Conservation (phyloP, 2,329 filamentous ascomycete genomes). For the Aspergillus spinulosporus region DNA sequence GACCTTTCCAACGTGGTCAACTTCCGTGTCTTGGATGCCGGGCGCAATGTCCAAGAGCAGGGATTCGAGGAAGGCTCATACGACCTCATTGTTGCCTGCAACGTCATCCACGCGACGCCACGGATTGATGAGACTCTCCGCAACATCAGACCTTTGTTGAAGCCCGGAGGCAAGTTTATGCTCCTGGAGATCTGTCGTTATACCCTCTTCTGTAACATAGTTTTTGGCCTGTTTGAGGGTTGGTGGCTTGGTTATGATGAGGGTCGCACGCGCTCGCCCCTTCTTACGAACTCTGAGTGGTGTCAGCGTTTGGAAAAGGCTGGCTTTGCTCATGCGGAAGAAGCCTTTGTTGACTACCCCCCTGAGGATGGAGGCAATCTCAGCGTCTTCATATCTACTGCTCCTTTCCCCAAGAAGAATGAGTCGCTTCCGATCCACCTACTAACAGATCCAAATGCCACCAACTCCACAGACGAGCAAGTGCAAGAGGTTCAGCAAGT, state of each 20-base stretch:
- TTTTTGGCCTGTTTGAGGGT: constrained; percentile 7
- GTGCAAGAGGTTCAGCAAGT: background rate
- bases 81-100: constrained; percentile 12
- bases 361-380: constrained; percentile 10
- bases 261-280: background rate
- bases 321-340: constrained; percentile 2
- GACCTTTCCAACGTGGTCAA: constrained; percentile 9
- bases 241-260: constrained; percentile 12
- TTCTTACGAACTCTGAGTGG: constrained; percentile 3
- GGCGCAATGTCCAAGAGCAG: constrained; percentile 3
- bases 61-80: constrained; percentile 10
- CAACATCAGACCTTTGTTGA: constrained; percentile 7
- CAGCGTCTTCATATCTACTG: constrained; percentile 4
- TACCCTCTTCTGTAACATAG: background rate
- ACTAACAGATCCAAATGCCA: background rate
- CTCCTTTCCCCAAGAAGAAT: background rate
- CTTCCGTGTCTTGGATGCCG: constrained; percentile 7
- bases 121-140: constrained; percentile 8
- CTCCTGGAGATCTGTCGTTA: constrained; percentile 9
- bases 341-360: constrained; percentile 5
- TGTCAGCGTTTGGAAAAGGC: background rate
- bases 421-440: constrained; percentile 3
- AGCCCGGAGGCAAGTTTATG: constrained; percentile 7
- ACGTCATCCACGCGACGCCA: constrained; percentile 12
- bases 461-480: background rate